A percentile compares a stretch with the other conserved stretches of the same genome.
phyloP scores from a whole-genome alignment of 345 rosid species.

The Aurinia saxatilis region DNA sequence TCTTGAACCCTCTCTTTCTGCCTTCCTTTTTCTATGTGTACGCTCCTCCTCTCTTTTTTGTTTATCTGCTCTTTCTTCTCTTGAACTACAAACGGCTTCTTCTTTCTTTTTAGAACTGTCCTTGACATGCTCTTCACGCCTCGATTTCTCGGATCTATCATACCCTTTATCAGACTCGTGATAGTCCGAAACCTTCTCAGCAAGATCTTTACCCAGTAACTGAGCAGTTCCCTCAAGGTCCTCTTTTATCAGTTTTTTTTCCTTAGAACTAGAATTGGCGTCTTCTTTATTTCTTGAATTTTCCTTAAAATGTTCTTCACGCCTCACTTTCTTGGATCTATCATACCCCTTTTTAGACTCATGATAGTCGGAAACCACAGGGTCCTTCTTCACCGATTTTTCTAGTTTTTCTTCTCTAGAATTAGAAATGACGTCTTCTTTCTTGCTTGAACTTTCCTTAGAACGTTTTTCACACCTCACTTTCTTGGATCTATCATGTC shows the following conservation, averaged over 20 bases:
- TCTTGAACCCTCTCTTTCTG: constrained; percentile 31
- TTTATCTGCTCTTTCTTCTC: constrained; percentile 20
- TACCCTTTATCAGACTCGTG: constrained; percentile 25
- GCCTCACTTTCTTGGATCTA: constrained; percentile 21
- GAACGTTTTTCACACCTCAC: constrained; percentile 24
- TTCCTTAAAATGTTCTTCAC: constrained; percentile 35
- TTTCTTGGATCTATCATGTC: constrained; percentile 22
- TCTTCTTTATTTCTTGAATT: constrained; percentile 34
- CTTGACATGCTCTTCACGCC: constrained; percentile 32
- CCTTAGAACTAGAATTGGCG: constrained; percentile 21
- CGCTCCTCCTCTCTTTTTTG: constrained; percentile 21
- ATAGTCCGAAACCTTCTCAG: constrained; percentile 32
- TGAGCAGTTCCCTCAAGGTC: constrained; percentile 22
- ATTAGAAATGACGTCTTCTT: constrained; percentile 16
- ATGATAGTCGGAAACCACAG: constrained; percentile 19
- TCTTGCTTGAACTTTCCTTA: constrained; percentile 33
- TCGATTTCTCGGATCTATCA: constrained; percentile 22
- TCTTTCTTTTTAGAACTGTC: constrained; percentile 30
- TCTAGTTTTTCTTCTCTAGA: constrained; percentile 18
- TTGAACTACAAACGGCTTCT: constrained; percentile 21
- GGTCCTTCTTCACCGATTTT: constrained; percentile 23
- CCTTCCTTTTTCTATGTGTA: constrained; percentile 37
- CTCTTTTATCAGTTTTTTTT: constrained; percentile 23
- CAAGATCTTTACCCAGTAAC: constrained; percentile 14
- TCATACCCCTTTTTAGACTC: constrained; percentile 29